Evolutionary conservation across 139 green algal genomes (phyloP).

Genomic region (Axilococcus clingmanii): DNA sequence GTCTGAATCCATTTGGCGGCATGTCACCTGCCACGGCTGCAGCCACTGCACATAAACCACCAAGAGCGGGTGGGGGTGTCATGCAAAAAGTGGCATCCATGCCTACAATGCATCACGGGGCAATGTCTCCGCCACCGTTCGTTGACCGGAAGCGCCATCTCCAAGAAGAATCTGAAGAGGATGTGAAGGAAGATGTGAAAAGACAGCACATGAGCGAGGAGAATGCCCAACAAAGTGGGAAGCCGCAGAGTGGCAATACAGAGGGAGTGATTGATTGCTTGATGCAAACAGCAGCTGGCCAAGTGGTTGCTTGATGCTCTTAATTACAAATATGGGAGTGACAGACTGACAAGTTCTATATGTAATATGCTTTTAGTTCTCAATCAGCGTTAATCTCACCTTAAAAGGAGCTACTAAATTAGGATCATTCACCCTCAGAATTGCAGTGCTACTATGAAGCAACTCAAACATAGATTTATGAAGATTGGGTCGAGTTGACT

Average conservation of each 20-base stretch:
- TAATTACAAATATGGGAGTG: no score
- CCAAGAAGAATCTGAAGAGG: conserved; percentile 2
- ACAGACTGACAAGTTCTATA: no score
- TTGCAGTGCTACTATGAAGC: conserved; percentile 14
- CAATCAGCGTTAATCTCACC: conserved; percentile 23
- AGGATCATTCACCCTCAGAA: conserved; percentile 91
- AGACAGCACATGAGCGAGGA: conserved; percentile 1
- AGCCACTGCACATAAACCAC: background rate
- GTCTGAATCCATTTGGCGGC: conserved; percentile 22
- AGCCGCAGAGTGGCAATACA: no score
- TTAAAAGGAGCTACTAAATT: conserved; percentile 61
- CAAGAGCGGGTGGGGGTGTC: background rate
- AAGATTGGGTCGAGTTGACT: conserved; percentile 74
- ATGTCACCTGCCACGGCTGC: background rate
- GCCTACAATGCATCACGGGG: conserved; percentile 23
- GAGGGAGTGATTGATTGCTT: no score
- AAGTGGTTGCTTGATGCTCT: no score
- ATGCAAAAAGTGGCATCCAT: conserved; percentile 40
- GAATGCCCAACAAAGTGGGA: no score
- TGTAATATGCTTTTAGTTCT: background rate
- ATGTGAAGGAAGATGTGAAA: conserved; percentile 13
- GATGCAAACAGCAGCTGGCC: no score
- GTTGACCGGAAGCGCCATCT: background rate
- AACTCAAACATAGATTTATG: conserved; percentile 32
- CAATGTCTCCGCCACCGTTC: background rate